Evolutionary conservation across 2,329 filamentous ascomycete species (phyloP).

Genomic region (Gremmenia infestans): DNA sequence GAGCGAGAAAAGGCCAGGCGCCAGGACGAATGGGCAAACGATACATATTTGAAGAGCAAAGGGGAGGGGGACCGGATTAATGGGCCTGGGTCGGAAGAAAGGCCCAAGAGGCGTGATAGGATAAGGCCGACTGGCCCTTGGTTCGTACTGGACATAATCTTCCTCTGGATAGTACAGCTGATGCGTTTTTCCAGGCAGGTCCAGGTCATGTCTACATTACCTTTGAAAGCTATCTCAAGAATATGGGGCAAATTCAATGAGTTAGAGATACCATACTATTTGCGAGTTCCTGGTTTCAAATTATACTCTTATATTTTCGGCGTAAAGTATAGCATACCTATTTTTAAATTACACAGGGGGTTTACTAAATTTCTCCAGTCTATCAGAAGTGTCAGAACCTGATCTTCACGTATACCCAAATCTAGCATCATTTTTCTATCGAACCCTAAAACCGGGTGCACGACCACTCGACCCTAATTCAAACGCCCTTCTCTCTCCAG

Average conservation of each 20-base stretch:
- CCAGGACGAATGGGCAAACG: constrained; percentile 34
- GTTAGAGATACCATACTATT: constrained; percentile 62
- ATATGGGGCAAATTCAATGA: constrained; percentile 73
- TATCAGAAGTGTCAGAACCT: constrained; percentile 80
- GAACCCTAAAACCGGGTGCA: constrained; percentile 81
- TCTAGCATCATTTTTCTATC: constrained; percentile 94
- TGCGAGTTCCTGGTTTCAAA: constrained; percentile 68
- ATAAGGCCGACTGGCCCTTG: constrained; percentile 65
- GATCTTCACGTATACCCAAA: constrained; percentile 90
- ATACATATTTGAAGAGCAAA: constrained; percentile 23
- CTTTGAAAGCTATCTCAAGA: constrained; percentile 66
- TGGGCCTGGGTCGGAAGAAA: constrained; percentile 36
- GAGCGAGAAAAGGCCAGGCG: constrained; percentile 40
- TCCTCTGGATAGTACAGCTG: constrained; percentile 5
- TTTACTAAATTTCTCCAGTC: constrained; percentile 39
- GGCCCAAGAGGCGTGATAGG: constrained; percentile 43
- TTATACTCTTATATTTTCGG: constrained; percentile 70
- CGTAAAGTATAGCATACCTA: constrained; percentile 49
- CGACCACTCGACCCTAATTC: constrained; percentile 79
- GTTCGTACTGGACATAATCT: constrained; percentile 30
- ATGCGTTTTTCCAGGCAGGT: constrained; percentile 47
- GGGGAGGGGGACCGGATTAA: constrained; percentile 32
- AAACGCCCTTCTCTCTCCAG: constrained; percentile 77
- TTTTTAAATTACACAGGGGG: not conserved
- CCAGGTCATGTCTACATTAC: constrained; percentile 69